Conservation (phyloP, 371 early-diverging fungal species). For the Apophysomyces elegans region DNA sequence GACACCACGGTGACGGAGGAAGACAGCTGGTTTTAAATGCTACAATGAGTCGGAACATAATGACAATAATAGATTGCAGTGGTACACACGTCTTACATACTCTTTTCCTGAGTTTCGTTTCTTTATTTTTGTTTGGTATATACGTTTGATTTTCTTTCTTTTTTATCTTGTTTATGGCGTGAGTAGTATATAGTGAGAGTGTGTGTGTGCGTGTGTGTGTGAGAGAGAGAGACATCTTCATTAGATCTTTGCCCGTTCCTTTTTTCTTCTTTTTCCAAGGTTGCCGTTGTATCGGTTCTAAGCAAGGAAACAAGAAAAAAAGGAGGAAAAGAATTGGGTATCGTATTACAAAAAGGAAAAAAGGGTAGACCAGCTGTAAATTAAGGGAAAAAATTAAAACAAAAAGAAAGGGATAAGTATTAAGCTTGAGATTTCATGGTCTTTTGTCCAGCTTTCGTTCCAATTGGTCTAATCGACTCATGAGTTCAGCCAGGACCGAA, state of each 20-base stretch:
- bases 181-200: neutral
- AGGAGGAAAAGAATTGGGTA: constrained; percentile 1
- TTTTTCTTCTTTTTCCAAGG: neutral
- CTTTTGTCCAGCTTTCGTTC: constrained; percentile 34
- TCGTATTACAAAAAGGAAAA: constrained; percentile 4
- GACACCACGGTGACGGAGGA: constrained; percentile 35
- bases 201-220: neutral
- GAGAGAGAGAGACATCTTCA: too few species aligned
- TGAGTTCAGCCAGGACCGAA: constrained; percentile 27
- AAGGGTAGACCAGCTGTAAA: constrained; percentile 2
- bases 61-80: neutral
- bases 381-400: constrained; percentile 13
- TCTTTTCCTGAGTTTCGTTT: neutral
- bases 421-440: constrained; percentile 5
- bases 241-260: neutral
- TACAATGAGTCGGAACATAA: too few species aligned
- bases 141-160: neutral
- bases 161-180: too few species aligned
- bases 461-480: constrained; percentile 40
- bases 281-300: too few species aligned
- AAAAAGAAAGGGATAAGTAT: constrained; percentile 13
- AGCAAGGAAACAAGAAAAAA: neutral
- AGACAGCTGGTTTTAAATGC: constrained; percentile 26
- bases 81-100: constrained; percentile 7
- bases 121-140: neutral